These are phyloP conservation scores for Vaccinium corymbosum DNA, from an alignment of 148 eudicot species.

Conservation along the genomic window DNA sequence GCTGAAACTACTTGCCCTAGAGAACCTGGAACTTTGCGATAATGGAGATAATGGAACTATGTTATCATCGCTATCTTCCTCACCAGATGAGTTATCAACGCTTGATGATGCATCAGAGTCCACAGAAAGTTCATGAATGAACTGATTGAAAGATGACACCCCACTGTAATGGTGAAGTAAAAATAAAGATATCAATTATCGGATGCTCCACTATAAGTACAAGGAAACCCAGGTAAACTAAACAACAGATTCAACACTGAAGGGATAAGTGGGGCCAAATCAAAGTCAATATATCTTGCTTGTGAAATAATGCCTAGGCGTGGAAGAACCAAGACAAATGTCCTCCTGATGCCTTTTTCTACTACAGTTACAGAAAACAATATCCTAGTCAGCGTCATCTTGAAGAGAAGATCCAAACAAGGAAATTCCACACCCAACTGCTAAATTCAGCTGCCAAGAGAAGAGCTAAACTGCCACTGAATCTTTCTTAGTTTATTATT, in stretches of 20 bases:
- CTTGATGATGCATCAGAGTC: conserved; percentile 82
- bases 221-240: not conserved
- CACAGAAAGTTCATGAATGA: conserved; percentile 81
- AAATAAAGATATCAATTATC: not conserved
- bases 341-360: not conserved
- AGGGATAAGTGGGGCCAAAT: not conserved
- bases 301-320: not conserved
- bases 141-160: conserved; percentile 91
- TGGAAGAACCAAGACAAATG: not conserved
- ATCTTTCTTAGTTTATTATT: not conserved
- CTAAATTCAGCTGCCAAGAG: not conserved
- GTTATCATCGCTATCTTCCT: conserved; percentile 57
- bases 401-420: not conserved
- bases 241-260: not conserved
- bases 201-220: not conserved
- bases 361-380: not conserved
- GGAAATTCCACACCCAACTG: not conserved
- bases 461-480: not conserved
- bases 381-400: not conserved
- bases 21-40: conserved; percentile 63
- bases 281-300: not conserved
- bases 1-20: conserved; percentile 50
- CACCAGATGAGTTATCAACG: conserved; percentile 58
- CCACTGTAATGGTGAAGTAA: conserved; percentile 56
- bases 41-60: conserved; percentile 55